phyloP scores from a whole-genome alignment of 306 rosid species.

The Prinsepia uniflora region DNA sequence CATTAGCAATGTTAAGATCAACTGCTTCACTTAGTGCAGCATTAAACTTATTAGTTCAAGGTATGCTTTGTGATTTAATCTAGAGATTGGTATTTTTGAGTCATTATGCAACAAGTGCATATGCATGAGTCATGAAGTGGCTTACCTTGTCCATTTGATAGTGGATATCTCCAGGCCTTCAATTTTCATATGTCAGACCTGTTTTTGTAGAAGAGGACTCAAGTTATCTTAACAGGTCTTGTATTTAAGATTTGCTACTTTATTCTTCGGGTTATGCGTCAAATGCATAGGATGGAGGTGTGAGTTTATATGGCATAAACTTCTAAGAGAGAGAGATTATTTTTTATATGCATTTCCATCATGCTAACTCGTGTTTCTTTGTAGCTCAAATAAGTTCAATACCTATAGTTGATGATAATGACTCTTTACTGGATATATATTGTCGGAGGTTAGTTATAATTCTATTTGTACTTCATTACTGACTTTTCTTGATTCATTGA shows the following conservation, averaged over 20 bases:
- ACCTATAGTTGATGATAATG: conserved; percentile 91
- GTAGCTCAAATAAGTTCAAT: conserved; percentile 95
- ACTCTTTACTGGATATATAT: conserved; percentile 88
- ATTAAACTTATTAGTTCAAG: conserved; percentile 77
- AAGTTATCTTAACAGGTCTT: background rate
- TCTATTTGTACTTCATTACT: background rate
- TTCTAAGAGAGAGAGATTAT: background rate
- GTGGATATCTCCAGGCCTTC: background rate
- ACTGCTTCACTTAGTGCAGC: conserved; percentile 81
- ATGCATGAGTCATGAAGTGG: conserved; percentile 1
- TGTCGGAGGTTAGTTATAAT: conserved; percentile 83
- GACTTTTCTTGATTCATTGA: background rate
- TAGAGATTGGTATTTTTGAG: background rate
- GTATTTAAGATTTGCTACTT: background rate
- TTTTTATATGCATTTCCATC: background rate
- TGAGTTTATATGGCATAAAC: background rate
- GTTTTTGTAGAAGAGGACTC: background rate
- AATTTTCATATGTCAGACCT: background rate
- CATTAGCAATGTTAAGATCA: conserved; percentile 87
- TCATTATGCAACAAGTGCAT: background rate
- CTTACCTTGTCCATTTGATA: background rate
- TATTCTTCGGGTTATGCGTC: background rate
- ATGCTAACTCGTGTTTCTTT: conserved; percentile 24
- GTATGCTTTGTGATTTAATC: conserved; percentile 36
- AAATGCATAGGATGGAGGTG: background rate